These are phyloP conservation scores for Colletotrichum sp. DNA, from an alignment of 2,329 filamentous ascomycete species.

Conservation along the genomic window DNA sequence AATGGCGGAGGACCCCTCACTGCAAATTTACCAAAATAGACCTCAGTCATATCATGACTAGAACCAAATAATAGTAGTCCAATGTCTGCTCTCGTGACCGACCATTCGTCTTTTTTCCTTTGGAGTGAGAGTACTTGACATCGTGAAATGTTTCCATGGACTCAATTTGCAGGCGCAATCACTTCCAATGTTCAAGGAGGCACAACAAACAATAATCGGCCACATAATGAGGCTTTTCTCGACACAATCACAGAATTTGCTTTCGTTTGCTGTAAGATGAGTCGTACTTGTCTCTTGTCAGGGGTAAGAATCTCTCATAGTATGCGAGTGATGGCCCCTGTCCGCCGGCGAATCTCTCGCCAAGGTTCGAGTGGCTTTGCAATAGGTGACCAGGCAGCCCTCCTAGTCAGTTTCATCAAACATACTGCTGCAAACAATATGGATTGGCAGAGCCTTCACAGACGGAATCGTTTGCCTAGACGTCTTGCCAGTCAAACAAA, in stretches of 20 bases:
- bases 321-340: accelerated
- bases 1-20: not conserved
- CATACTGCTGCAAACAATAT: not conserved
- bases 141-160: not conserved
- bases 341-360: not conserved
- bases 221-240: not conserved
- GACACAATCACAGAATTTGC: not conserved
- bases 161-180: not conserved
- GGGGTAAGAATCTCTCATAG: not conserved
- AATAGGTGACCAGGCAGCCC: not conserved
- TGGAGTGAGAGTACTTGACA: not conserved
- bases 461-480: not conserved
- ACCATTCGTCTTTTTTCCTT: not conserved
- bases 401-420: not conserved
- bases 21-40: not conserved
- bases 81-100: not conserved
- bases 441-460: not conserved
- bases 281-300: not conserved
- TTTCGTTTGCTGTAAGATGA: not conserved
- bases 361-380: not conserved
- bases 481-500: not conserved
- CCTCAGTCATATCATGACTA: not conserved
- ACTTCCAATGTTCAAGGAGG: not conserved
- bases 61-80: not conserved
- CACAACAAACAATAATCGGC: not conserved